A percentile compares a stretch with the other conserved stretches of the same genome.
Conservation (phyloP, 495 filamentous ascomycete genomes). For the Articulospora tetracladia region DNA sequence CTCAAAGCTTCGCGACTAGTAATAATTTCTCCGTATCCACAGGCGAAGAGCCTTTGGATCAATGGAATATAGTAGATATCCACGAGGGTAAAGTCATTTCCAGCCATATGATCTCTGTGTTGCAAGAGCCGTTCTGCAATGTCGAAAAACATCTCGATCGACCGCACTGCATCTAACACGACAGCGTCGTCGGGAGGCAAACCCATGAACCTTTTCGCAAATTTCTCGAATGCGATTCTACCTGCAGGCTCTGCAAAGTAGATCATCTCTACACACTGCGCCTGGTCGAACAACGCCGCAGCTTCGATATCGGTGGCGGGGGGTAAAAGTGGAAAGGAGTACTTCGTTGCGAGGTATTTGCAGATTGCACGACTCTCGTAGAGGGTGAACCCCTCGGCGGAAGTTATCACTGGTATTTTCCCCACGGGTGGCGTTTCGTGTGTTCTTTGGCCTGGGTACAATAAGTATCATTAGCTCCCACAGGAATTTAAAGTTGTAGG, state of each 20-base stretch:
- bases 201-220: constrained; percentile 39
- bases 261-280: constrained; percentile 33
- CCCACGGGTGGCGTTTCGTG: constrained; percentile 37
- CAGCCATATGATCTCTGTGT: constrained; percentile 37
- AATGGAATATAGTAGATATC: constrained; percentile 44
- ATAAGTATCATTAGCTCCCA: constrained; percentile 21
- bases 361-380: constrained; percentile 44
- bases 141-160: constrained; percentile 37
- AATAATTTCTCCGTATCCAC: constrained; percentile 38
- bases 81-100: constrained; percentile 37
- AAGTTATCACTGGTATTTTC: constrained; percentile 32
- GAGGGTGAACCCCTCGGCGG: constrained; percentile 34
- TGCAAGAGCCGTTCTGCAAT: constrained; percentile 36
- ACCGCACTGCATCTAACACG: constrained; percentile 33
- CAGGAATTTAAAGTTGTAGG: constrained; percentile 22
- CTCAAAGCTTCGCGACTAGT: constrained; percentile 36
- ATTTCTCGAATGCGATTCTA: constrained; percentile 38
- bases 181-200: constrained; percentile 35
- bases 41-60: constrained; percentile 38
- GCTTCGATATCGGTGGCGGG: constrained; percentile 36
- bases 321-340: constrained; percentile 34
- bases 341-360: constrained; percentile 41
- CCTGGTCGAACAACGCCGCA: constrained; percentile 39
- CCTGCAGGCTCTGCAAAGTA: constrained; percentile 40
- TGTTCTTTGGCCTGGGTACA: constrained; percentile 32